Evolutionary conservation across 129 eudicot genomes (phyloP), one percentile per base, ranked within the genome.

Genomic region (Solidago caesia): DNA sequence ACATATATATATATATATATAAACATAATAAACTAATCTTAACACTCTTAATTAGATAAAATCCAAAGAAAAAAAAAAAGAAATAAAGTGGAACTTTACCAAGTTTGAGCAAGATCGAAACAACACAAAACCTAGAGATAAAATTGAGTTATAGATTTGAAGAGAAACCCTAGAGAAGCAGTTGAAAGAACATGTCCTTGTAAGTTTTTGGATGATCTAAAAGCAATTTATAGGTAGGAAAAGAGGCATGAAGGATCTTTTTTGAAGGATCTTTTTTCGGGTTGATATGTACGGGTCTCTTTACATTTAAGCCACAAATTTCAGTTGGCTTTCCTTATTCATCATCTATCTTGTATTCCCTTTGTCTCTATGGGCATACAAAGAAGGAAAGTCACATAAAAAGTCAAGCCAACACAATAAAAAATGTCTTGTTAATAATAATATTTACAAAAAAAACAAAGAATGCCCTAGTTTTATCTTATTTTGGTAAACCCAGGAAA

Each of bases 281-380:
- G 15, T 43, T 12, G 67, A 39, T 78, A 82, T 82, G 86, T 73
- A 74, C 21, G 8, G 44, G 52, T 52, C 64, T 71, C 84, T 85
- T 85, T 82, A 78, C 44, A 78, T 85, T 59, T 47, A 81, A 84
- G 58, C 89, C 89, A 81, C 84, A 81, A 77, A 70, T 72, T 72
- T 9, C 61, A 57, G 71, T 15, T 65, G 55, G 44, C 41, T 75
- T 81, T 78, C 89, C 84, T 15, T 75, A 51, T 79, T 82, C 74
- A 78, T 79, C 79, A 44, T 56, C 59, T 68, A 73, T 73, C 73
- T 69, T 47, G 69, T 85, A 85, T 85, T 81, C 84, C 67, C 62
- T 62, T 46, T 77, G 72, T 70, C 78, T 67, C 43, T 47, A 33
- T 72, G 70, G 60, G 60, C 81, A 74, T 71, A 70, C 82, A 60